Base-by-base conservation (phyloP, 495 filamentous ascomycete genomes). In the Xylaria grammica region DNA sequence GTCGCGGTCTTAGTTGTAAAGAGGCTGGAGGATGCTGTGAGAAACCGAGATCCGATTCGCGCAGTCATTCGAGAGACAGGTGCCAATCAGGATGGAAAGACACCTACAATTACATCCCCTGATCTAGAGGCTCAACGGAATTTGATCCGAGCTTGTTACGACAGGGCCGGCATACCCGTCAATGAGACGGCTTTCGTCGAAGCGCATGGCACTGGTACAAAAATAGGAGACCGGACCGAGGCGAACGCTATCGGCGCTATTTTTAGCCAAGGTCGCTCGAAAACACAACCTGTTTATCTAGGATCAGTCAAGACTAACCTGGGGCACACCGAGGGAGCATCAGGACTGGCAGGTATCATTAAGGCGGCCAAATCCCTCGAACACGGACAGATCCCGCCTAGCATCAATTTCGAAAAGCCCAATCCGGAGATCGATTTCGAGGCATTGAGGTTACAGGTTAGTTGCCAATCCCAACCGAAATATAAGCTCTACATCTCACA, bases 221-320 rank as follows among this genome's bases (percentile, higher is more conserved):
- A 29, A 8, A 15, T 7, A 1, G 53, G 53, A 27, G 53, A 57
- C 15, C 19, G 9, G 0, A 79, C 84, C 1, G 89, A 91, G 67
- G 75, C 81, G 0, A 76, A 68, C 1, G 87, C 87, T 2, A 84
- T 88, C 50, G 75, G 74, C 58, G 77, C 74, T 34, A 79, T 73
- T 17, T 74, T 84, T 34, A 75, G 76, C 26, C 60, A 52, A 15
- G 67, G 71, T 40, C 69, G 79, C 13, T 67, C 72, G 0, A 40
- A 68, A n/a, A 26, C 73, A 1, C 69, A 75, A 2, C 79, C 82
- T 2, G 68, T 86, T 2, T 79, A 78, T 58, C 77, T 90, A 27
- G 87, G 85, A 7, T 85, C 85, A 0, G 75, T 85, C 2, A 88
- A 89, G 67, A 79, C 82, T 0, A 86, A 87, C 62, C 77, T 88